Base-by-base conservation (phyloP, 495 filamentous ascomycete genomes). In the Penicillium roqueforti region DNA sequence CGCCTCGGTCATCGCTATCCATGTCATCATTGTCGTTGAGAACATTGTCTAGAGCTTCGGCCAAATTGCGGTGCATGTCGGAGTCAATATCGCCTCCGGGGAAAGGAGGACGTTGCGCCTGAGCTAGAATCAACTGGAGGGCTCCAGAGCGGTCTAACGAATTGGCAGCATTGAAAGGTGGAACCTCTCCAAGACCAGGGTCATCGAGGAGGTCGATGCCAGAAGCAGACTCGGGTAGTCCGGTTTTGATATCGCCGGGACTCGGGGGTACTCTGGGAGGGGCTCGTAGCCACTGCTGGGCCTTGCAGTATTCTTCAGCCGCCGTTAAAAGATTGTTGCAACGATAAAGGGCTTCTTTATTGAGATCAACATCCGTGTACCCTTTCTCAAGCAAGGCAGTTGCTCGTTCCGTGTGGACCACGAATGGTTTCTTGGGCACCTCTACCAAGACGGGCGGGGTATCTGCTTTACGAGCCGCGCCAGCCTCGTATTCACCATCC, bases 301-400 rank as follows among this genome's bases (percentile, higher is more conserved):
- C 80, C 41, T 72, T 78, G 67, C 89, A 93, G 61, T 97, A 97
- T 57, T 92, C 87, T 34, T 75, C 66, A 9, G 90, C 87, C 8
- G 75, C 65, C 6, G 66, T 62, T 10, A 69, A 59, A 25, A 79
- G 77, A 53, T 90, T 88, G 52, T 87, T 84, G 66, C 91, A 91
- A 22, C 92, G 83, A 62, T 87, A 95, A 4, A 92, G 70, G 16
- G 88, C 89, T 68, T 97, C 91, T n/a, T 76, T 77, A 13, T 79
- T 85, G 25, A 95, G 71, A 8, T 82, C 79, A 25, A 74, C 62
- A 28, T 80, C 75, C 23, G 48, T 41, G 53, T 70, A 84, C 0
- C 80, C 79, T 42, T 76, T 65, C 16, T 72, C 75, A 34, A 63
- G 66, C 28, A 86, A 56, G 22, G 65, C 56, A 36, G 60, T 65